These are phyloP conservation scores for Murraya paniculata DNA, from an alignment of 345 rosid species.

Conservation along the genomic window DNA sequence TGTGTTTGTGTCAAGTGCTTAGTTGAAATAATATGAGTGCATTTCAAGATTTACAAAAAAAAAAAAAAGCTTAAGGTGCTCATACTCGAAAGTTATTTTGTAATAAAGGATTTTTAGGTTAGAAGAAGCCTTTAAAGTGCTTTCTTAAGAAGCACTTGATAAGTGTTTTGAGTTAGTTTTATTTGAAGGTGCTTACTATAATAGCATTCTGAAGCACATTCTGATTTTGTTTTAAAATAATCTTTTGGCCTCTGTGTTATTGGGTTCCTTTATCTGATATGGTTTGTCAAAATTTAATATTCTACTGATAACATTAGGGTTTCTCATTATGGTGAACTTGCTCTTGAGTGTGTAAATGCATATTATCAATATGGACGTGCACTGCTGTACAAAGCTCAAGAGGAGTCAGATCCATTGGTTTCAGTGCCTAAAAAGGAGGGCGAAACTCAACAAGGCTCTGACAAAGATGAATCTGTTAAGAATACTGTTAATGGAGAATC, in stretches of 20 bases:
- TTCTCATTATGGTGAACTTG: constrained; percentile 71
- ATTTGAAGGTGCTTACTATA: neutral
- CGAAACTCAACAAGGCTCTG: constrained; percentile 36
- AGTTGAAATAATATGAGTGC: neutral
- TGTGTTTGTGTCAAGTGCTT: neutral
- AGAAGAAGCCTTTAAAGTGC: neutral
- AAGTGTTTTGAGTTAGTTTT: neutral
- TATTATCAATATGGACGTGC: constrained; percentile 85
- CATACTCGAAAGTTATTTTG: neutral
- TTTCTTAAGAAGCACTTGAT: neutral
- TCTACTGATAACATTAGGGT: constrained; percentile 38
- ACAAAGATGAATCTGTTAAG: constrained; percentile 48
- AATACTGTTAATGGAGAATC: constrained; percentile 41
- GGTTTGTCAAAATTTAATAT: neutral
- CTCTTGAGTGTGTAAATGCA: constrained; percentile 58
- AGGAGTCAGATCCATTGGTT: constrained; percentile 88
- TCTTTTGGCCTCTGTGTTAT: neutral
- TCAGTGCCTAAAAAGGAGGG: constrained; percentile 65
- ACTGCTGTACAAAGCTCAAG: constrained; percentile 79
- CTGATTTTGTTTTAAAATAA: neutral
- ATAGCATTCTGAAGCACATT: neutral
- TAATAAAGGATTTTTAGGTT: neutral
- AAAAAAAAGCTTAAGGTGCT: neutral
- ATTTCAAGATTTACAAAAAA: neutral
- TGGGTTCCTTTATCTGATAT: neutral